A percentile compares a stretch with the other conserved stretches of the same genome.
phyloP scores from a whole-genome alignment of 2,329 filamentous ascomycete genomes.

The Calonectria fujianensis region DNA sequence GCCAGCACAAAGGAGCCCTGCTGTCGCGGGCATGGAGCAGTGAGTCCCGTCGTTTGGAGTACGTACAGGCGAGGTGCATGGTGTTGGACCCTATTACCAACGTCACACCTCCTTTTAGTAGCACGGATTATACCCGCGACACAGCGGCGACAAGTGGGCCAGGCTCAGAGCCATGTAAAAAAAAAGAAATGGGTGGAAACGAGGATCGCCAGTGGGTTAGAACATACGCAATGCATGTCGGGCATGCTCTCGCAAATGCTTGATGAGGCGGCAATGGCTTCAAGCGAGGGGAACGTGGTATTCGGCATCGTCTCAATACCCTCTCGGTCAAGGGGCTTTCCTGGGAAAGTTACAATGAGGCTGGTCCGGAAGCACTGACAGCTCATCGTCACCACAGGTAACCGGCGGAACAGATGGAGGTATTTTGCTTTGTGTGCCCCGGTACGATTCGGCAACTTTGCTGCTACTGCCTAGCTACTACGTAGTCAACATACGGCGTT shows the following conservation, averaged over 20 bases:
- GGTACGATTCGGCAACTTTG: slow-evolving; percentile 5
- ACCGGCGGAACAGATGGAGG: slow-evolving; percentile 35
- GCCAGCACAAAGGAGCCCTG: slow-evolving; percentile 27
- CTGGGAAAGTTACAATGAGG: slow-evolving; percentile 46
- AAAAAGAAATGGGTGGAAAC: slow-evolving; percentile 44
- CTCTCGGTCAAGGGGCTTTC: slow-evolving; percentile 34
- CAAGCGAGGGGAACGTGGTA: slow-evolving; percentile 29
- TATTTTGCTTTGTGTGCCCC: slow-evolving; percentile 34
- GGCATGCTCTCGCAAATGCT: slow-evolving; percentile 36
- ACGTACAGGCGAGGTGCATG: slow-evolving; percentile 23
- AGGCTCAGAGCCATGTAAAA: slow-evolving; percentile 16
- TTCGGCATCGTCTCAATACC: slow-evolving; percentile 8
- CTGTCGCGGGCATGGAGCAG: slow-evolving; percentile 29
- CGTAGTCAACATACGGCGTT: slow-evolving; percentile 12
- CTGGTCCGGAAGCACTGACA: slow-evolving; percentile 43
- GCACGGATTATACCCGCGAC: slow-evolving; percentile 49
- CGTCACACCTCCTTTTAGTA: slow-evolving; percentile 54
- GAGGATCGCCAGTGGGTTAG: slow-evolving; percentile 50
- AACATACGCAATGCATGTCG: slow-evolving; percentile 40
- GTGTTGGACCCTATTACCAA: slow-evolving; percentile 33
- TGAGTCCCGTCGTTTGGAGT: background rate
- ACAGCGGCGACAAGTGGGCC: slow-evolving; percentile 43
- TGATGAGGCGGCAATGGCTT: slow-evolving; percentile 39
- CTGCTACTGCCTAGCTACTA: slow-evolving; percentile 1
- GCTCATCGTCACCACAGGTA: slow-evolving; percentile 37